Percentiles rank a stretch among this genome's conserved stretches.
Evolutionary conservation across 2,329 filamentous ascomycete genomes (phyloP).

Genomic region (Exophiala dermatitidis): DNA sequence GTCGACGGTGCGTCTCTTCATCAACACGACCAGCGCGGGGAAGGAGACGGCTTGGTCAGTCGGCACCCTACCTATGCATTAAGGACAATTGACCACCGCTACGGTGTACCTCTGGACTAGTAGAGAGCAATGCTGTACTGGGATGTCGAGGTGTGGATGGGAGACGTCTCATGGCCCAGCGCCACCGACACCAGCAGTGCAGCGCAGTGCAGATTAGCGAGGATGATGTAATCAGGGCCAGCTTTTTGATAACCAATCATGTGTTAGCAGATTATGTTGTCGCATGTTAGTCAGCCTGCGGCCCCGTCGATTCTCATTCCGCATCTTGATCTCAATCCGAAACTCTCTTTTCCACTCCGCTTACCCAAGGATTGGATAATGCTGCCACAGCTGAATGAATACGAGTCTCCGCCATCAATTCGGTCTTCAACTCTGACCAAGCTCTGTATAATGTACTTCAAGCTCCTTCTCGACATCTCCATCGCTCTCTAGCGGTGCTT

Average conservation of each 20-base stretch:
- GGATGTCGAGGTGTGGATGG: no score
- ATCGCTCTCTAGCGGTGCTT: constrained; percentile 13
- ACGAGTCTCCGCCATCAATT: neutral
- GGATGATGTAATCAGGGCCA: neutral
- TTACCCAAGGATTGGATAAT: constrained; percentile 21
- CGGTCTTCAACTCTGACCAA: constrained; percentile 7
- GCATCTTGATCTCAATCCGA: neutral
- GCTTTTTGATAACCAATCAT: no score
- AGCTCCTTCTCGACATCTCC: constrained; percentile 17
- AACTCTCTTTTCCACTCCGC: constrained; percentile 1
- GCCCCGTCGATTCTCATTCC: neutral
- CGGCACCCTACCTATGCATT: no score
- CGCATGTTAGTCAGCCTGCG: neutral
- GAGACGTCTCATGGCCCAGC: no score
- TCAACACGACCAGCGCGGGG: neutral
- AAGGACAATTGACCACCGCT: no score
- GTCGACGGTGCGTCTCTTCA: constrained; percentile 14
- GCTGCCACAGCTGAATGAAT: neutral
- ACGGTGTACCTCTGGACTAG: no score
- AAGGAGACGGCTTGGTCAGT: neutral
- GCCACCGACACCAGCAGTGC: neutral
- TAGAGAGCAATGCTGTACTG: no score
- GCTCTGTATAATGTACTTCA: constrained; percentile 9
- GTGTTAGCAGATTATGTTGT: neutral
- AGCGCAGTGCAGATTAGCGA: neutral